phyloP scores from a whole-genome alignment of 83 land plant genomes.

The Picea mariana region DNA sequence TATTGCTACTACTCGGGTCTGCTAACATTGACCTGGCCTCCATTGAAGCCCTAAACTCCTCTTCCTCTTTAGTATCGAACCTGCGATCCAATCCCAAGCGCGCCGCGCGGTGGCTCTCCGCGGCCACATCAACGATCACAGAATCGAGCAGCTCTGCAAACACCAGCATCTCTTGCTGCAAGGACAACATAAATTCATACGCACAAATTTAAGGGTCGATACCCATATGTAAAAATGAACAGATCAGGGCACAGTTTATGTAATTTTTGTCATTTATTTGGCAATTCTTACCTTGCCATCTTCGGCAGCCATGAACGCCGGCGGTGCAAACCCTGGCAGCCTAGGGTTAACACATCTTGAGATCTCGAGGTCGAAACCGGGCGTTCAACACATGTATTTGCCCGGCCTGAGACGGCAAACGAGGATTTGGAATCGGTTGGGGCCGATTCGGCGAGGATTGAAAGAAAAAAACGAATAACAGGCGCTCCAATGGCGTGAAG shows the following conservation, averaged over 20 bases:
- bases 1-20: constrained; percentile 42
- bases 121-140: constrained; percentile 84
- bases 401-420: not conserved
- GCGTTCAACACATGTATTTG: not conserved
- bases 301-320: constrained; percentile 1
- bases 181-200: not conserved
- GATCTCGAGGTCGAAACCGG: not conserved
- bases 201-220: not conserved
- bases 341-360: no score
- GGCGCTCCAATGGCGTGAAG: no score
- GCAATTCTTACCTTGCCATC: not conserved
- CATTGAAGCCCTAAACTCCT: constrained; percentile 55
- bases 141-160: constrained; percentile 82
- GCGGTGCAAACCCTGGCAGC: not conserved
- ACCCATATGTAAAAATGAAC: not conserved
- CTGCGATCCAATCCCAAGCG: constrained; percentile 85
- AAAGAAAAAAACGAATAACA: no score
- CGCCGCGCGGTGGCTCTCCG: constrained; percentile 90
- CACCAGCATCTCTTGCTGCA: constrained; percentile 25
- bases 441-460: not conserved
- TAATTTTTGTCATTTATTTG: not conserved
- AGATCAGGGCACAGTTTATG: not conserved
- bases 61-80: constrained; percentile 81
- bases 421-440: not conserved
- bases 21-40: constrained; percentile 60